These are phyloP conservation scores for Gnomoniopsis sp. DNA, from an alignment of 2,329 filamentous ascomycete genomes.

Conservation along the genomic window DNA sequence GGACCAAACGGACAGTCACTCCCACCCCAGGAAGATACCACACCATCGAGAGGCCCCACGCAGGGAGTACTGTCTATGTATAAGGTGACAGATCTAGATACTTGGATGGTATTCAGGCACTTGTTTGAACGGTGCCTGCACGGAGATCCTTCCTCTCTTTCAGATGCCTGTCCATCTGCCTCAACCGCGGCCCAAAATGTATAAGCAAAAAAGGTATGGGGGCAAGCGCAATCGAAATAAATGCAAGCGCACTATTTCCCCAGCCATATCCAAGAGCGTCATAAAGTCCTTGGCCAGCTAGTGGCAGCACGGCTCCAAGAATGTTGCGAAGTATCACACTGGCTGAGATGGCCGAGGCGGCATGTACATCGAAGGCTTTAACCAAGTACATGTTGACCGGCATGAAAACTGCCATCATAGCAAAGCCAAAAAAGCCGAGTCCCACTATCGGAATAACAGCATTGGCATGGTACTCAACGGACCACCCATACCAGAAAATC, in stretches of 20 bases:
- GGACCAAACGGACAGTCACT: too few species aligned
- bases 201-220: neutral
- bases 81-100: too few species aligned
- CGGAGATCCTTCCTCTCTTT: neutral
- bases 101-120: neutral
- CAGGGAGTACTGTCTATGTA: too few species aligned
- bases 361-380: neutral
- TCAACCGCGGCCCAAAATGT: neutral
- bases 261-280: neutral
- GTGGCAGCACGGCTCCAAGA: neutral
- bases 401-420: neutral
- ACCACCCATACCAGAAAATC: neutral
- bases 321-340: neutral
- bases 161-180: neutral
- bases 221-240: neutral
- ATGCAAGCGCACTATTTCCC: neutral
- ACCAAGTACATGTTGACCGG: neutral
- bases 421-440: neutral
- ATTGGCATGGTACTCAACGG: neutral
- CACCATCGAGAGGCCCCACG: too few species aligned
- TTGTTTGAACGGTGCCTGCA: neutral
- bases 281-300: neutral
- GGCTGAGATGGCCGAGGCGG: neutral
- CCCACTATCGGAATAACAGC: neutral
- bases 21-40: too few species aligned